A percentile compares a stretch with the other conserved stretches of the same genome.
These are phyloP conservation scores for Fusarium tricinctum DNA, from an alignment of 2,329 filamentous ascomycete genomes.

Conservation along the genomic window DNA sequence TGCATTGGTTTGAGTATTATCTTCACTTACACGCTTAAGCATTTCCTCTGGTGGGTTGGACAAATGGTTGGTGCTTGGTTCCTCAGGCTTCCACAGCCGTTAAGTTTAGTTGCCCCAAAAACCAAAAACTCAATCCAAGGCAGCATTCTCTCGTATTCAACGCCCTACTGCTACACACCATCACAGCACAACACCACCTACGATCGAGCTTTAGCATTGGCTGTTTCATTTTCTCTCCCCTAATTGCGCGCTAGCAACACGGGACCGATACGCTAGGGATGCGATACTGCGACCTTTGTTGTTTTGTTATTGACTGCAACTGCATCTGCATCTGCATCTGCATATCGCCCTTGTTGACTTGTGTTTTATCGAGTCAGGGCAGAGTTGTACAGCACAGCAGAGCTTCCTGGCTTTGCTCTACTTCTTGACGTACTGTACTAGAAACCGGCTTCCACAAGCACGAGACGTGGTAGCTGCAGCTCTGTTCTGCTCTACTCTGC, in stretches of 20 bases:
- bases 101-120: conserved; percentile 17
- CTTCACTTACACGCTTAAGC: neutral
- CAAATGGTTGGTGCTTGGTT: conserved; percentile 8
- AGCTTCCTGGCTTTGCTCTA: conserved; percentile 13
- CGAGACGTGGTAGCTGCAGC: conserved; percentile 39
- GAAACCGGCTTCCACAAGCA: conserved; percentile 47
- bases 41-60: too few relatives aligned
- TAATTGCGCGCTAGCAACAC: conserved; percentile 34
- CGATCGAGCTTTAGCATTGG: conserved; percentile 27
- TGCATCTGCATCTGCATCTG: neutral
- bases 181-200: conserved; percentile 1
- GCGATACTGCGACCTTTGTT: conserved; percentile 10
- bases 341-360: conserved; percentile 24
- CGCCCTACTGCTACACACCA: conserved; percentile 39
- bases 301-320: neutral
- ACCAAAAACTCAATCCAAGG: conserved; percentile 35
- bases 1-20: neutral
- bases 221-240: conserved; percentile 20
- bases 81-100: conserved; percentile 33
- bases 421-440: conserved; percentile 1
- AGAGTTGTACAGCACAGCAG: conserved; percentile 5
- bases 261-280: conserved; percentile 39
- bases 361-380: conserved; percentile 12
- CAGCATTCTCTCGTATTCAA: conserved; percentile 49
- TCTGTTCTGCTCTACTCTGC: neutral